Evolutionary conservation across 164 flowering plant genomes (phyloP).

Genomic region (Stephania yunnanensis): DNA sequence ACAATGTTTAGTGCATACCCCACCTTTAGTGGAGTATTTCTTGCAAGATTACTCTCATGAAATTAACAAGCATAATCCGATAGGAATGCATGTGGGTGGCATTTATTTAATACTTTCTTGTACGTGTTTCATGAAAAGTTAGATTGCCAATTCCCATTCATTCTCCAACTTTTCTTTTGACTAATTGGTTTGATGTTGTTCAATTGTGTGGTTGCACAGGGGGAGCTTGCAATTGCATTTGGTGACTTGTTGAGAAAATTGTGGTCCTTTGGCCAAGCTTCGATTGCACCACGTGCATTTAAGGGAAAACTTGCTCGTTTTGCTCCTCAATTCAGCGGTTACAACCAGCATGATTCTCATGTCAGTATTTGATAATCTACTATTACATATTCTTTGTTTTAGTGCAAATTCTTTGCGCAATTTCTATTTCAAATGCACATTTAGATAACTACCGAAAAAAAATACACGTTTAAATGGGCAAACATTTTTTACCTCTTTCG

Average conservation of each 20-base stretch:
- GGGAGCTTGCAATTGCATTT: slow-evolving; percentile 97
- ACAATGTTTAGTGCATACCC: slow-evolving; percentile 94
- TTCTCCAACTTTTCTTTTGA: background rate
- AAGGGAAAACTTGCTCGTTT: slow-evolving; percentile 90
- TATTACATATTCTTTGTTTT: too few relatives aligned
- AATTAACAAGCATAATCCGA: slow-evolving; percentile 78
- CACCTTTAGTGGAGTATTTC: slow-evolving; percentile 76
- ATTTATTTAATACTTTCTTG: background rate
- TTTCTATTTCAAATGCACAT: background rate
- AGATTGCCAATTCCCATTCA: background rate
- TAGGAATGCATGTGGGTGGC: slow-evolving; percentile 80
- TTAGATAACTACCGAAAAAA: background rate
- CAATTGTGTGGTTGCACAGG: slow-evolving; percentile 46
- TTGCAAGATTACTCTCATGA: slow-evolving; percentile 75
- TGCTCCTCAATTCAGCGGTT: slow-evolving; percentile 99
- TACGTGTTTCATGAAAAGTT: background rate
- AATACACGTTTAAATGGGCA: too few relatives aligned
- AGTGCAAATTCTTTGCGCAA: background rate
- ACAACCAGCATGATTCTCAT: slow-evolving; percentile 98
- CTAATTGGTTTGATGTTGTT: slow-evolving; percentile 5
- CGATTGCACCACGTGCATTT: slow-evolving; percentile 90
- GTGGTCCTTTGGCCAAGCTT: slow-evolving; percentile 77
- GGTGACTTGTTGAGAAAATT: slow-evolving; percentile 91
- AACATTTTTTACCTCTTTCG: background rate
- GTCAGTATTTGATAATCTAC: slow-evolving; percentile 34